phyloP scores from a whole-genome alignment of 2,329 filamentous ascomycete genomes.

The Madurella mycetomatis region DNA sequence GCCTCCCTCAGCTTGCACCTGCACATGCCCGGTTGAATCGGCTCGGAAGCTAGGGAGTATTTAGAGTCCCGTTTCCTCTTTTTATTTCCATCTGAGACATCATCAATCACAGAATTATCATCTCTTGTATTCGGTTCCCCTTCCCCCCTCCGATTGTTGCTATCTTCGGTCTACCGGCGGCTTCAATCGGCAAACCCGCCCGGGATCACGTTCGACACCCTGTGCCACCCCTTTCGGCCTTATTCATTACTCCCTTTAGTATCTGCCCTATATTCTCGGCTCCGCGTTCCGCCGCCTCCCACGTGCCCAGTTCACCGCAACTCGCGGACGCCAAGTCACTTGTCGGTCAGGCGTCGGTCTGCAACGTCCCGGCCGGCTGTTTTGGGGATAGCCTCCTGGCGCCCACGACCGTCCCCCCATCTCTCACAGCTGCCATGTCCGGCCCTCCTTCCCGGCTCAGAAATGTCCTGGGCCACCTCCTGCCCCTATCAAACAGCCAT shows the following conservation, averaged over 20 bases:
- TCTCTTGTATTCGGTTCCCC: no score
- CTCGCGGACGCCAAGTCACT: neutral
- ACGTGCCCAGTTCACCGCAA: neutral
- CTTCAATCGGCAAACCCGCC: constrained; percentile 5
- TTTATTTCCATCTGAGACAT: neutral
- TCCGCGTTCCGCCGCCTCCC: neutral
- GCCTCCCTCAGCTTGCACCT: neutral
- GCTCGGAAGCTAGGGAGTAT: neutral
- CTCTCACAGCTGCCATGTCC: constrained; percentile 16
- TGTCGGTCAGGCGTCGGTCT: neutral
- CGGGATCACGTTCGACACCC: neutral
- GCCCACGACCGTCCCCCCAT: neutral
- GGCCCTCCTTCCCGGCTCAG: constrained; percentile 23
- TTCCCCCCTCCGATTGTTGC: neutral
- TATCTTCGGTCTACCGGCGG: neutral
- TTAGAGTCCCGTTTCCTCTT: neutral
- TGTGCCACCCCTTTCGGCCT: neutral
- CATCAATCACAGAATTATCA: neutral
- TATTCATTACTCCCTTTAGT: neutral
- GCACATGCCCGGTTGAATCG: no score
- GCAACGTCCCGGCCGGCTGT: neutral
- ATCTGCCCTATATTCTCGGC: neutral
- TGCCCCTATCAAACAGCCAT: constrained; percentile 39
- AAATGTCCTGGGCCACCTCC: constrained; percentile 28
- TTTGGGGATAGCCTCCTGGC: neutral